Conservation (phyloP, 495 filamentous ascomycete genomes). For the Acidomyces sp. region DNA sequence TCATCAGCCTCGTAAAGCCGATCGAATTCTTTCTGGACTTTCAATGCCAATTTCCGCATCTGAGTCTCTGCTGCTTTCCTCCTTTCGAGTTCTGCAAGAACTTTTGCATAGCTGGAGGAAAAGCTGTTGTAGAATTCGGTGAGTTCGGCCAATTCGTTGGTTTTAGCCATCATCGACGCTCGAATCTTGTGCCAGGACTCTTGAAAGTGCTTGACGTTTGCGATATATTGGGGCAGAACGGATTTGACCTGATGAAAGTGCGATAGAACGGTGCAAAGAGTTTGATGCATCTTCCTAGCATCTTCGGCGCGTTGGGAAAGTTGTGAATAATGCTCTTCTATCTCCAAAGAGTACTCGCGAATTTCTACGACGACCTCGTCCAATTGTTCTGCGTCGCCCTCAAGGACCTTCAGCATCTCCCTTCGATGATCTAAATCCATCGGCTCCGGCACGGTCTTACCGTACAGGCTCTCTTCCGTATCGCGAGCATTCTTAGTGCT, state of each 20-base stretch:
- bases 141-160: constrained; percentile 61
- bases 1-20: constrained; percentile 61
- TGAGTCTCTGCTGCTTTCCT: constrained; percentile 56
- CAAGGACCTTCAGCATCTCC: constrained; percentile 72
- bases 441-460: constrained; percentile 49
- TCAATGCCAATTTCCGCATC: constrained; percentile 58
- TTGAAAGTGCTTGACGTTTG: constrained; percentile 56
- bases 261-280: constrained; percentile 44
- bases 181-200: constrained; percentile 64
- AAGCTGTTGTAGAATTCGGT: constrained; percentile 73
- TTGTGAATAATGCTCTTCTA: constrained; percentile 54
- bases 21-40: constrained; percentile 61
- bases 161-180: constrained; percentile 48
- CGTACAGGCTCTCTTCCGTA: constrained; percentile 12
- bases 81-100: constrained; percentile 70
- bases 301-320: constrained; percentile 44
- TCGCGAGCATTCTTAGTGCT: neutral
- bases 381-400: constrained; percentile 72
- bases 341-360: constrained; percentile 55
- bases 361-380: constrained; percentile 84
- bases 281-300: constrained; percentile 36
- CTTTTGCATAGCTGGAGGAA: constrained; percentile 63
- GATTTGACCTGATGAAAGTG: constrained; percentile 49
- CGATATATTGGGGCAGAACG: constrained; percentile 45
- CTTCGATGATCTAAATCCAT: constrained; percentile 61